Conservation (phyloP, 495 filamentous ascomycete genomes). For the Rhypophila decipiens region DNA sequence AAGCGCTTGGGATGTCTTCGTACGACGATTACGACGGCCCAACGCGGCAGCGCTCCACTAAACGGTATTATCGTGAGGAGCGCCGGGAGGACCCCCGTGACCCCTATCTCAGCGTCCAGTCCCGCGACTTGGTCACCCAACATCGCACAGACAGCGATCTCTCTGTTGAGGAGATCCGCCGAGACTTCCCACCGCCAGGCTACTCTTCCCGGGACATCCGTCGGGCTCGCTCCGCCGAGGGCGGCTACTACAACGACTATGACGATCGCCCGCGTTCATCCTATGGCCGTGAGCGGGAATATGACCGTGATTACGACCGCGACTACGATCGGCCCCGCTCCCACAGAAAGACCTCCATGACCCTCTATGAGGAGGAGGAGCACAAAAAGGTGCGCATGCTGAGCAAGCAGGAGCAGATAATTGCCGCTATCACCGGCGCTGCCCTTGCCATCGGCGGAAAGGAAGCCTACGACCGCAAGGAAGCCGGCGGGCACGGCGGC, state of each 20-base stretch:
- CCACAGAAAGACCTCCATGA: constrained; percentile 24
- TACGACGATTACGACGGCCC: constrained; percentile 44
- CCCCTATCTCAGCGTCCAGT: constrained; percentile 38
- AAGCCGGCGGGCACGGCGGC: constrained; percentile 37
- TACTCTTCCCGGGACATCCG: constrained; percentile 45
- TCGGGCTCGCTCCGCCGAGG: constrained; percentile 46
- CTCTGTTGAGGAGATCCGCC: constrained; percentile 59
- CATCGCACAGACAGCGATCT: constrained; percentile 52
- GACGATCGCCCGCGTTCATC: constrained; percentile 33
- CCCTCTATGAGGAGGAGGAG: constrained; percentile 41
- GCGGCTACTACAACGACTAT: constrained; percentile 37
- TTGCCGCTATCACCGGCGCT: constrained; percentile 47
- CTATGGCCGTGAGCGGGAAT: constrained; percentile 30
- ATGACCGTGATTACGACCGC: constrained; percentile 34
- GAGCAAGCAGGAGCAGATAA: constrained; percentile 53
- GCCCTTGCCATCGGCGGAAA: constrained; percentile 49
- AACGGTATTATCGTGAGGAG: constrained; percentile 42
- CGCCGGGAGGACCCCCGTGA: constrained; percentile 42
- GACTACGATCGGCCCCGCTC: constrained; percentile 41
- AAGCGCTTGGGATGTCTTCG: constrained; percentile 32
- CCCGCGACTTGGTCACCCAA: constrained; percentile 48
- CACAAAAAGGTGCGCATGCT: constrained; percentile 41
- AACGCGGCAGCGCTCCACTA: constrained; percentile 32
- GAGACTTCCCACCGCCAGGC: constrained; percentile 60
- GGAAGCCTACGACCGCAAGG: constrained; percentile 49